Percentiles rank a stretch among this genome's conserved stretches.
Evolutionary conservation across 2,329 filamentous ascomycete genomes (phyloP).

Genomic region (Penicillium corylophilum): DNA sequence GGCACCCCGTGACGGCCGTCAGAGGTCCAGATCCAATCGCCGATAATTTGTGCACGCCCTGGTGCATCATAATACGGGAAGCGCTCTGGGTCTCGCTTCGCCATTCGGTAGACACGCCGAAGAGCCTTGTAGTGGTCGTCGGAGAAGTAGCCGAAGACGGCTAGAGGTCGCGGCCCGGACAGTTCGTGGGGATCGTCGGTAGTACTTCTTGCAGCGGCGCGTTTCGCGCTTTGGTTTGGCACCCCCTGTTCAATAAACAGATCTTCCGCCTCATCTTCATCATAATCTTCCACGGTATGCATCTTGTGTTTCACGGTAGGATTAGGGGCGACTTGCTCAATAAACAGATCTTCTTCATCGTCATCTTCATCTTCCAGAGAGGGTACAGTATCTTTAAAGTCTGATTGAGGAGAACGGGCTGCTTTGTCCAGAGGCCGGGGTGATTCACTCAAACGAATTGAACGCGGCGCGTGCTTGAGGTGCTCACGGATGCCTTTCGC

Average conservation of each 20-base stretch:
- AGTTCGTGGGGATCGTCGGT: slow-evolving; percentile 11
- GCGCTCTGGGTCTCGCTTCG: slow-evolving; percentile 37
- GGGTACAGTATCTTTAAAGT: not conserved
- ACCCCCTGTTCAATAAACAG: slow-evolving; percentile 2
- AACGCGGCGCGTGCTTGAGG: slow-evolving; percentile 17
- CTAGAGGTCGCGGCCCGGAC: slow-evolving; percentile 25
- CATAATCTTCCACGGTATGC: slow-evolving; percentile 1
- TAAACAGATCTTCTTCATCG: slow-evolving; percentile 1
- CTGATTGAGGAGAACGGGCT: slow-evolving; percentile 1
- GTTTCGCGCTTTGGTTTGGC: not conserved
- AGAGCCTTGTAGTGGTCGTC: slow-evolving; percentile 42
- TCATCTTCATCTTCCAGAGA: slow-evolving; percentile 12
- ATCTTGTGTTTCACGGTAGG: not conserved
- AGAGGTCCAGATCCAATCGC: slow-evolving; percentile 45
- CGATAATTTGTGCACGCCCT: slow-evolving; percentile 40
- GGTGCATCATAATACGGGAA: slow-evolving; percentile 39
- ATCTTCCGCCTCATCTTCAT: slow-evolving; percentile 7
- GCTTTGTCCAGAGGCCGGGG: slow-evolving; percentile 12
- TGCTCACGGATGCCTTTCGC: slow-evolving; percentile 13
- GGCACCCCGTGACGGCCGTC: slow-evolving; percentile 42
- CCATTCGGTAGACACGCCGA: slow-evolving; percentile 39
- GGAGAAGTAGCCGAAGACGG: slow-evolving; percentile 42
- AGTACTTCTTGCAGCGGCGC: slow-evolving; percentile 4
- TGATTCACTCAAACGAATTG: slow-evolving; percentile 11
- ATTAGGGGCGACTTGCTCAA: slow-evolving; percentile 4